Evolutionary conservation across 2,329 filamentous ascomycete genomes (phyloP), one percentile per base, ranked within the genome.

Genomic region (Neonectria neomacrospora): DNA sequence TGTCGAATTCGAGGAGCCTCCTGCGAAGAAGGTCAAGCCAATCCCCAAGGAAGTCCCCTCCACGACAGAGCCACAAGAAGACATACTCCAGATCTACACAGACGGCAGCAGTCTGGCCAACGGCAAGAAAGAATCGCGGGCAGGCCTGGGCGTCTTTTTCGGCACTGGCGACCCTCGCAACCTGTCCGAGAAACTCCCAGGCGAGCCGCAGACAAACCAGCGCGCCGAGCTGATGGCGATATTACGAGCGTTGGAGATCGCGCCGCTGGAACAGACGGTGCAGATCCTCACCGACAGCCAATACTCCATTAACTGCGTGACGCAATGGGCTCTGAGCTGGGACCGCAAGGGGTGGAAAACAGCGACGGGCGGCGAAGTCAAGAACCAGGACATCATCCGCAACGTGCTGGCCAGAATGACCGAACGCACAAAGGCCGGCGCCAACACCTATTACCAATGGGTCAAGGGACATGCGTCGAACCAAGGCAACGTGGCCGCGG

Each of bases 181-280:
- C 74, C 76, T 97, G 23, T 92, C 92, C 12, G 94, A 96, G 78
- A 88, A 89, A 4, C 86, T 97, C 2, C 79, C 84, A 54, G 93
- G 93, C 54, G 82, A 85, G 16, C 83, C 85, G 10, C 96, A 98
- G 79, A 98, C 96, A 1, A 99, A 99, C 76, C 93, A 98, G 77
- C 91, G 96, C 3, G 96, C 95, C n/a, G 96, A 99, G 80, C 83
- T 99, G 62, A 94, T 92, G 23, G 96, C 94, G 8, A 91, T 98
- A 66, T 83, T 92, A 30, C 91, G 94, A 61, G 94, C 94, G 1
- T 83, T 98, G 22, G 89, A 97, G 73, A 86, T 90, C 48, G 88
- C 90, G 2, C 90, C 92, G 1, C 79, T 86, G 16, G 83, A 90
- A 61, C 85, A 91, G 61, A 83, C 88, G 63, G 86, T 96, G 12